Evolutionary conservation across 2,329 filamentous ascomycete genomes (phyloP), one percentile per base, ranked within the genome.

Genomic region (Aspergillus fischeri): DNA sequence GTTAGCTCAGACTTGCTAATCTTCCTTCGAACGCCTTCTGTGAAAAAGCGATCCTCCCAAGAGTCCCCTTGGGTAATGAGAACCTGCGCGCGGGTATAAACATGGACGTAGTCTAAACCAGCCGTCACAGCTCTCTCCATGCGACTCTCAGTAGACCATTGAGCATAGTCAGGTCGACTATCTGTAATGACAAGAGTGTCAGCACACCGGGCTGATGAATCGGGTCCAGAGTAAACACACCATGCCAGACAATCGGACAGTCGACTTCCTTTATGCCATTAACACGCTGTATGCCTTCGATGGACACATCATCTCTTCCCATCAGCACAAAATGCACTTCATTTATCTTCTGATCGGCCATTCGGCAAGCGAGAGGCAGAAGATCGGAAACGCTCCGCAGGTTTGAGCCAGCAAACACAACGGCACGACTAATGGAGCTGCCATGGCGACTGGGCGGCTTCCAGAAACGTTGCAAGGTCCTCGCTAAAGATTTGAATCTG

Each of bases 341-440:
- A 67, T 86, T 96, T 57, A 83, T 80, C 55, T 83, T 80, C 72
- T 86, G 82, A 24, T 73, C 73, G 6, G 86, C 87, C 92, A 97
- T 97, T 65, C 90, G 84, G 73, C 94, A 97, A 5, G 92, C 91
- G 69, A 96, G 79, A 0, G 92, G 91, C 32, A 96, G 77, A 53
- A 97, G 72, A 32, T 83, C 82, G 0, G 90, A 83, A 17, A 86
- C 85, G 68, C 90, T 94, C 70, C 83, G 83, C 52, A 95, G 75
- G 59, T 82, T 92, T 0, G 90, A 87, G 3, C 89, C 86, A 4
- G 87, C 88, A 70, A 96, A 96, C 3, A 97, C 73, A 17, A 96
- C 82, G 25, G 63, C 62, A 51, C 53, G 61, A 66, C 92, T 92
- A 52, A 83, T 83, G 67, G 89, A 90, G 41, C 75, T 32, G 70